Percentiles rank a stretch among this genome's conserved stretches.
phyloP scores from a whole-genome alignment of 306 rosid genomes.

The Corylus heterophylla region DNA sequence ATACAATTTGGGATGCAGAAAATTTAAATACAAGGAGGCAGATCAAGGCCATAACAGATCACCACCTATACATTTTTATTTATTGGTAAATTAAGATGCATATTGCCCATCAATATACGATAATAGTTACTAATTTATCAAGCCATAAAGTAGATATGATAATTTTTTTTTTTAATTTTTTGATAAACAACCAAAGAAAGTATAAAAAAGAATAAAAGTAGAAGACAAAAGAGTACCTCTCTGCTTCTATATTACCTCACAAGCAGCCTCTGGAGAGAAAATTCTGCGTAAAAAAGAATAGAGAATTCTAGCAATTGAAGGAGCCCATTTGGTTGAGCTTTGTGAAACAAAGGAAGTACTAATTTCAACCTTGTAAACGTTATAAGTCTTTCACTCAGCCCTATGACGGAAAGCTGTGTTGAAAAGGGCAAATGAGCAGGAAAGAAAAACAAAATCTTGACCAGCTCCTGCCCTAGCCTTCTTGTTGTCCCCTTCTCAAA shows the following conservation, averaged over 20 bases:
- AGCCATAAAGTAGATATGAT: neutral
- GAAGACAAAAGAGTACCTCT: slow-evolving; percentile 41
- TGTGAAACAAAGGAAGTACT: neutral
- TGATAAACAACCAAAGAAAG: too few species aligned
- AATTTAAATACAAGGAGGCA: neutral
- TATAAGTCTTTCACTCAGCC: slow-evolving; percentile 96
- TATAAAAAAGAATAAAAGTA: neutral
- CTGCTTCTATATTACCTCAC: slow-evolving; percentile 83
- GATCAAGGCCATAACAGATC: neutral
- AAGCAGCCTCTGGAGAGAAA: slow-evolving; percentile 89
- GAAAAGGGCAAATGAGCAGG: slow-evolving; percentile 84
- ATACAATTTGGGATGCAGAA: neutral
- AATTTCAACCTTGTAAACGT: slow-evolving; percentile 76
- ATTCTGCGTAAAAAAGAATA: slow-evolving; percentile 48
- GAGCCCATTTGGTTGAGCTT: neutral
- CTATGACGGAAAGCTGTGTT: slow-evolving; percentile 78
- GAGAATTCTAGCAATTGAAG: neutral
- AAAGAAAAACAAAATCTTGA: slow-evolving; percentile 87
- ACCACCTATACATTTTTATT: neutral
- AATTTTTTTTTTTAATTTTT: too few species aligned
- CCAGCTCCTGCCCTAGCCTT: slow-evolving; percentile 78
- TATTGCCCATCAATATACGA: neutral
- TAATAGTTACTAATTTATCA: neutral
- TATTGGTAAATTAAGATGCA: neutral
- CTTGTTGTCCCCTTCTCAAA: slow-evolving; percentile 89